Evolutionary conservation across 108 stramenopile species (phyloP).

Genomic region (Nitzschia putrida): DNA sequence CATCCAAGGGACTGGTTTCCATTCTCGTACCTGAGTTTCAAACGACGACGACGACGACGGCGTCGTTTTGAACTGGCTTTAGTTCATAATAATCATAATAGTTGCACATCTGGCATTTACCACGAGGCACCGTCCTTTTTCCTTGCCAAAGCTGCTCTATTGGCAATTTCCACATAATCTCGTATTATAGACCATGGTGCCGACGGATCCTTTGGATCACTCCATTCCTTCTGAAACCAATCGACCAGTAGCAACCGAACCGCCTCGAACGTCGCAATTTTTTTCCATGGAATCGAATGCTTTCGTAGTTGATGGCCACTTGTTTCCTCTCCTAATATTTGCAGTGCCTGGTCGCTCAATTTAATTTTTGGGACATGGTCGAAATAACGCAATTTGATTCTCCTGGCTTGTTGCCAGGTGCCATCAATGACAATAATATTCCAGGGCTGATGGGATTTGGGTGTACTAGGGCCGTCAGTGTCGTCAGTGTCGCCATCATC

Average conservation of each 20-base stretch:
- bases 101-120: not conserved
- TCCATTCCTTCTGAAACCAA: constrained; percentile 10
- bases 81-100: too few species aligned
- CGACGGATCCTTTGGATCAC: not conserved
- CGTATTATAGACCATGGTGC: constrained; percentile 18
- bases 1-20: too few species aligned
- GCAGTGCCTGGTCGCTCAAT: constrained; percentile 49
- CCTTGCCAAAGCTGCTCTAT: constrained; percentile 32
- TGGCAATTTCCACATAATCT: constrained; percentile 38
- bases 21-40: too few species aligned
- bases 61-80: too few species aligned
- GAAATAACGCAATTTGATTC: constrained; percentile 52
- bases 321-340: not conserved
- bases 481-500: not conserved
- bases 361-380: constrained; percentile 36
- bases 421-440: constrained; percentile 76
- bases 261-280: constrained; percentile 69
- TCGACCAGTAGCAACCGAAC: constrained; percentile 58
- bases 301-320: constrained; percentile 53
- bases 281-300: constrained; percentile 67
- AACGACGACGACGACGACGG: too few species aligned
- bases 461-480: not conserved
- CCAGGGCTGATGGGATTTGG: not conserved
- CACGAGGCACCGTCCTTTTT: not conserved
- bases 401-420: constrained; percentile 75